Evolutionary conservation across 2,329 filamentous ascomycete genomes (phyloP), one percentile per base, ranked within the genome.

Genomic region (Colletotrichum coccodes): DNA sequence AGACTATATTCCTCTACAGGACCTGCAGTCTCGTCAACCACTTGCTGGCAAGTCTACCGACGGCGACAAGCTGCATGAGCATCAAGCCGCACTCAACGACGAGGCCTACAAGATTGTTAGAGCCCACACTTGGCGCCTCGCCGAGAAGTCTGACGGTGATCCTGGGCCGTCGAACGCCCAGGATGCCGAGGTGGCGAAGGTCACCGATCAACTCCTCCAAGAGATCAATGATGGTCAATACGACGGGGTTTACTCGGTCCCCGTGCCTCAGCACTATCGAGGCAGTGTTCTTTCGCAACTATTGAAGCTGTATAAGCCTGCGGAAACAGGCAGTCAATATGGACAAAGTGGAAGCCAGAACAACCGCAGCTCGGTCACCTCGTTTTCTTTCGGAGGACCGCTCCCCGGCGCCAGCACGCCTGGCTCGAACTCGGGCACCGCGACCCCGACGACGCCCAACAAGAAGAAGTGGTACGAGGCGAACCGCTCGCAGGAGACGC

Each of bases 401-500:
- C 84, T 9, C 81, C 84, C 60, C 75, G 78, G 40, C 64, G 77
- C 60, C 82, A 83, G 26, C 82, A 59, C 75, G 74, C 46, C 71
- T 69, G 72, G 61, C 1, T 71, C 72, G 18, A 72, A 71, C 18
- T 81, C 80, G 2, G 84, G 83, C 6, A 76, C 79, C 2, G 76
- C 78, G 3, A 62, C 62, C 2, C 65, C 65, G 3, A 70, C 67
- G 3, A 85, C 83, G 4, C 83, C 83, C 6, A 83, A 74, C 42
- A 77, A 79, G 49, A 79, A 76, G 68, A 85, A 85, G 64, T 85
- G 84, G 84, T 85, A 85, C 72, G 81, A 85, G 57, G 80, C 83
- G 72, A 82, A 83, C 70, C 80, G 79, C 7, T 85, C 84, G 1
- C 79, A 80, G 49, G 83, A 85, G 28, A 85, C 84, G 0, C 76